Conservation (phyloP, 2,329 filamentous ascomycete species). For the Beauveria bassiana region DNA sequence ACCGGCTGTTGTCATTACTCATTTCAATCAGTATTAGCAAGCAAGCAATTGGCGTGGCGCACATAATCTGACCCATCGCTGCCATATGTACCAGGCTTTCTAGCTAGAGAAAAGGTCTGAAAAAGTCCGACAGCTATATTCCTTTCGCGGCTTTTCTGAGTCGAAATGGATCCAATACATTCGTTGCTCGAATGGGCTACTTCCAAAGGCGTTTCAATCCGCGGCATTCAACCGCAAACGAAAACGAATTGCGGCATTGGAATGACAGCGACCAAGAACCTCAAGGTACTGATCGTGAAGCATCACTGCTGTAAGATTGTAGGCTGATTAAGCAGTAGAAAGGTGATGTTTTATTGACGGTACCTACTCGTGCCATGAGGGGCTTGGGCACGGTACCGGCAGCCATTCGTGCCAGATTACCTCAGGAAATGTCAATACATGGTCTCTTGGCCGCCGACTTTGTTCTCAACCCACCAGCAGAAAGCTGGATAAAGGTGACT, state of each 20-base stretch:
- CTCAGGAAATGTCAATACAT: conserved; percentile 54
- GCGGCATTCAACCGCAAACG: neutral
- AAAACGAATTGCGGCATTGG: neutral
- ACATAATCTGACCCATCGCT: too few species aligned
- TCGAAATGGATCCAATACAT: neutral
- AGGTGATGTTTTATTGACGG: conserved; percentile 52
- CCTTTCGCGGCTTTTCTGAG: neutral
- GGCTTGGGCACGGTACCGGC: conserved; percentile 53
- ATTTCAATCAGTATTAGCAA: too few species aligned
- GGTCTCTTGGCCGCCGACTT: conserved; percentile 65
- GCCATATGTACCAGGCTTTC: too few species aligned
- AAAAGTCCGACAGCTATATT: too few species aligned
- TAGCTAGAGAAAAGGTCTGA: too few species aligned
- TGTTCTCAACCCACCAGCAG: conserved; percentile 24
- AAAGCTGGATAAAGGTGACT: conserved; percentile 5
- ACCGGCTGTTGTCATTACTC: too few species aligned
- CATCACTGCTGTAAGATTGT: neutral
- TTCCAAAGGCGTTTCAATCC: neutral
- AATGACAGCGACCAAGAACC: neutral
- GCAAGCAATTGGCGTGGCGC: too few species aligned
- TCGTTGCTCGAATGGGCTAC: neutral
- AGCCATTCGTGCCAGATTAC: conserved; percentile 43
- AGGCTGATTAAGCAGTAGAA: conserved; percentile 20
- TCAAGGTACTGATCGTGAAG: neutral
- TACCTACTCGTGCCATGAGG: conserved; percentile 58